Conservation (phyloP, 148 eudicot genomes). For the Cornus kousa region DNA sequence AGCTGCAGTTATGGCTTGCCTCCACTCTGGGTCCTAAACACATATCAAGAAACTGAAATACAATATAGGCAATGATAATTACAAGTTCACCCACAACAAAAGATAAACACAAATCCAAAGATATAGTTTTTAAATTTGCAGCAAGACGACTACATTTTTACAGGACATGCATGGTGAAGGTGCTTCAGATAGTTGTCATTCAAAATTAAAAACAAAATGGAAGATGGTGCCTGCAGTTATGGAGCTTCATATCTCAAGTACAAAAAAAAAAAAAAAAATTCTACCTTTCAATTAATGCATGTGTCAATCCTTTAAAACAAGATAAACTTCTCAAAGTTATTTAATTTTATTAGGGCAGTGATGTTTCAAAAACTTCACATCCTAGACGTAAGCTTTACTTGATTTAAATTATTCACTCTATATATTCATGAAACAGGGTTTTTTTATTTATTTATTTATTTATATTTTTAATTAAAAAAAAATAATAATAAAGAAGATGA, state of each 20-base stretch:
- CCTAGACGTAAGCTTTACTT: not conserved
- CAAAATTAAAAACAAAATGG: no score
- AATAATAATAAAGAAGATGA: no score
- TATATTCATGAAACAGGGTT: not conserved
- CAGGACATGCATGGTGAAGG: not conserved
- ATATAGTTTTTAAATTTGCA: no score
- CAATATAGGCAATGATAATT: not conserved
- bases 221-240: no score
- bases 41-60: not conserved
- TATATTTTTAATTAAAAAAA: no score
- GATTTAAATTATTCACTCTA: not conserved
- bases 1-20: conserved; percentile 98
- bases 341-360: not conserved
- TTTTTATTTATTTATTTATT: no score
- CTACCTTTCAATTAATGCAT: no score
- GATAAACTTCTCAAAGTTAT: not conserved
- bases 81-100: not conserved
- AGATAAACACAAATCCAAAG: not conserved
- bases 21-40: conserved; percentile 90
- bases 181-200: not conserved
- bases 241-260: no score
- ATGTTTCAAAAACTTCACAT: not conserved
- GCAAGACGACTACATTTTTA: not conserved
- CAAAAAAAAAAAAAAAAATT: no score
- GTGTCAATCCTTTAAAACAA: not conserved